These are phyloP conservation scores for Crassisporium funariophilum DNA, from an alignment of 768 basidiomycete genomes.

Conservation along the genomic window DNA sequence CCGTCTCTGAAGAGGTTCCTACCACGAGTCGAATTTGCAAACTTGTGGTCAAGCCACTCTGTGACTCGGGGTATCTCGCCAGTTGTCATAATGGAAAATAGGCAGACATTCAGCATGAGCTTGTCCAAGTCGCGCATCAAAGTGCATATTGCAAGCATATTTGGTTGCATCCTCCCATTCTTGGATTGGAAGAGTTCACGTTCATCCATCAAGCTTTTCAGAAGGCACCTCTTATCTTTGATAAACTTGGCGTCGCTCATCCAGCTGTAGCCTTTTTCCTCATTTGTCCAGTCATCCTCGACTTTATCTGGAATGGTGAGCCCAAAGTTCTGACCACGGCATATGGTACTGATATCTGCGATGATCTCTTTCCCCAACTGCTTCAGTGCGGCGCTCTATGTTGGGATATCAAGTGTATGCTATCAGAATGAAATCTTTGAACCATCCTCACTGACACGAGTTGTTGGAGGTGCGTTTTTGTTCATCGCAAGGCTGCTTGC, in stretches of 20 bases:
- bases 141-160: background rate
- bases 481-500: conserved; percentile 6
- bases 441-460: conserved; percentile 10
- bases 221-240: background rate
- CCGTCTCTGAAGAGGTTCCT: conserved; percentile 9
- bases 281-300: conserved; percentile 15
- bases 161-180: conserved; percentile 2
- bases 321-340: conserved; percentile 1
- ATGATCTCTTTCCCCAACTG: background rate
- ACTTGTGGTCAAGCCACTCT: conserved; percentile 18
- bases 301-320: conserved; percentile 7
- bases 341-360: background rate
- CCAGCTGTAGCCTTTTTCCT: conserved; percentile 13
- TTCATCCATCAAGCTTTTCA: background rate
- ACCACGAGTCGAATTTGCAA: conserved; percentile 5
- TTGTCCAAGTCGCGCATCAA: conserved; percentile 1
- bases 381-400: conserved; percentile 8
- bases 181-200: background rate
- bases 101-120: background rate
- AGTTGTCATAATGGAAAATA: conserved; percentile 6
- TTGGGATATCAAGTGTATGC: conserved; percentile 1
- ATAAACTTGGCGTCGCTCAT: conserved; percentile 1
- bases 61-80: conserved; percentile 8
- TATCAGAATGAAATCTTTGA: conserved; percentile 4
- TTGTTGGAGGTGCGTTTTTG: conserved; percentile 5